Conservation (phyloP, 2,329 filamentous ascomycete genomes). For the Aspergillus thermomutatus region DNA sequence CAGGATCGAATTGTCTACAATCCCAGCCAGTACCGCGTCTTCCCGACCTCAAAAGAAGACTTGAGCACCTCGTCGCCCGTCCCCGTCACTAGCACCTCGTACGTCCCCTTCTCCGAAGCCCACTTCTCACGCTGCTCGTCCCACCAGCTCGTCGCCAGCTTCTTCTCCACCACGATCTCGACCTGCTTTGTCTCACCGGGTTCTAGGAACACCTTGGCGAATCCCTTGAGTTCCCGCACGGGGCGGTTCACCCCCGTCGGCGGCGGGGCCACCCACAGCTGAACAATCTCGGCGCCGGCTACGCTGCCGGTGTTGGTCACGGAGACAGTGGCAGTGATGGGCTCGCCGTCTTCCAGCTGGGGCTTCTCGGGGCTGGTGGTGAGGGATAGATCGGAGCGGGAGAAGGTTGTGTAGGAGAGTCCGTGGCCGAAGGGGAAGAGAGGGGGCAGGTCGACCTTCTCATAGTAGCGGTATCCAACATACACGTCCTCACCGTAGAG, state of each 20-base stretch:
- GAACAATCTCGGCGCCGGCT: slow-evolving; percentile 54
- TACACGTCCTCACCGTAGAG: slow-evolving; percentile 80
- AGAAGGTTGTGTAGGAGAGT: slow-evolving; percentile 71
- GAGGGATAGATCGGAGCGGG: slow-evolving; percentile 47
- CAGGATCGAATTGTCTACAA: slow-evolving; percentile 38
- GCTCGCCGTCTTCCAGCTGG: slow-evolving; percentile 45
- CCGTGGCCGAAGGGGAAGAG: slow-evolving; percentile 79
- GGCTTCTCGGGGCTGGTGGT: slow-evolving; percentile 22
- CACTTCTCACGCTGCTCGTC: slow-evolving; percentile 65
- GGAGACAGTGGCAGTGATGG: slow-evolving; percentile 43
- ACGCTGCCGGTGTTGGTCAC: slow-evolving; percentile 54
- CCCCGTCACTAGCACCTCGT: slow-evolving; percentile 60
- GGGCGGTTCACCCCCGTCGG: slow-evolving; percentile 53
- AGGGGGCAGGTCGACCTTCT: slow-evolving; percentile 62
- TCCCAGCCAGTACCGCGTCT: slow-evolving; percentile 67
- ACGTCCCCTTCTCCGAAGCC: slow-evolving; percentile 63
- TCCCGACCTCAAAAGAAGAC: slow-evolving; percentile 54
- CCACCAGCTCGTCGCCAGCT: slow-evolving; percentile 67
- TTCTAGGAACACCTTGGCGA: slow-evolving; percentile 61
- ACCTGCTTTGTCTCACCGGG: slow-evolving; percentile 58
- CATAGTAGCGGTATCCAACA: slow-evolving; percentile 77
- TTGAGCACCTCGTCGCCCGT: slow-evolving; percentile 52
- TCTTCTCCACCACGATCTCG: slow-evolving; percentile 56
- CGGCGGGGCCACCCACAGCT: slow-evolving; percentile 50
- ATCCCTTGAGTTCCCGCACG: slow-evolving; percentile 63